These are phyloP conservation scores for Calonectria crousiana DNA, from an alignment of 2,329 filamentous ascomycete species.

Conservation along the genomic window DNA sequence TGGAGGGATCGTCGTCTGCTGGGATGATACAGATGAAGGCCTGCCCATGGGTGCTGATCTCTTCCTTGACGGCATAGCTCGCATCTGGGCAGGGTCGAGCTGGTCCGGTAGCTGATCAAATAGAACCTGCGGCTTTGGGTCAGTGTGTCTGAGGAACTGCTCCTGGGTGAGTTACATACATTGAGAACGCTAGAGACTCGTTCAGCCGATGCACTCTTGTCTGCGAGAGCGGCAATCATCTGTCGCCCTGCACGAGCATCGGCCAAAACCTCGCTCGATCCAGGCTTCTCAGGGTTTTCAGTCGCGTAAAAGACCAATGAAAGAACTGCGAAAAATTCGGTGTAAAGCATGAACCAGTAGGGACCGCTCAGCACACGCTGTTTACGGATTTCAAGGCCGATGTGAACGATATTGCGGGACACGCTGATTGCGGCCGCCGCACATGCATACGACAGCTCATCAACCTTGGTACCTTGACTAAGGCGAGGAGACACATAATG, in stretches of 20 bases:
- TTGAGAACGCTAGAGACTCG: constrained; percentile 82
- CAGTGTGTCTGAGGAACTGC: constrained; percentile 33
- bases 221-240: constrained; percentile 82
- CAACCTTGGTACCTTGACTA: constrained; percentile 68
- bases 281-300: constrained; percentile 82
- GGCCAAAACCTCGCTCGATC: constrained; percentile 82
- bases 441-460: constrained; percentile 83
- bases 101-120: constrained; percentile 87
- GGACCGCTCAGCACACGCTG: constrained; percentile 81
- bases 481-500: constrained; percentile 82
- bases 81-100: constrained; percentile 66
- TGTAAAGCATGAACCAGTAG: constrained; percentile 90
- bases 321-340: constrained; percentile 84
- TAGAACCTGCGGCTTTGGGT: constrained; percentile 68
- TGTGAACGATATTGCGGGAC: constrained; percentile 81
- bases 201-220: constrained; percentile 90
- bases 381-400: constrained; percentile 82
- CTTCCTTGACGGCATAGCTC: constrained; percentile 63
- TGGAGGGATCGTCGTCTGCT: constrained; percentile 45
- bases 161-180: constrained; percentile 61
- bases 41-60: constrained; percentile 61
- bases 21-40: constrained; percentile 49
- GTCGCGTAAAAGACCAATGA: constrained; percentile 84
- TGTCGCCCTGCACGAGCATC: constrained; percentile 89
- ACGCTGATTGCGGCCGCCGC: constrained; percentile 72